These are phyloP conservation scores for Annulohypoxylon nitens DNA, from an alignment of 495 filamentous ascomycete genomes.

Conservation along the genomic window DNA sequence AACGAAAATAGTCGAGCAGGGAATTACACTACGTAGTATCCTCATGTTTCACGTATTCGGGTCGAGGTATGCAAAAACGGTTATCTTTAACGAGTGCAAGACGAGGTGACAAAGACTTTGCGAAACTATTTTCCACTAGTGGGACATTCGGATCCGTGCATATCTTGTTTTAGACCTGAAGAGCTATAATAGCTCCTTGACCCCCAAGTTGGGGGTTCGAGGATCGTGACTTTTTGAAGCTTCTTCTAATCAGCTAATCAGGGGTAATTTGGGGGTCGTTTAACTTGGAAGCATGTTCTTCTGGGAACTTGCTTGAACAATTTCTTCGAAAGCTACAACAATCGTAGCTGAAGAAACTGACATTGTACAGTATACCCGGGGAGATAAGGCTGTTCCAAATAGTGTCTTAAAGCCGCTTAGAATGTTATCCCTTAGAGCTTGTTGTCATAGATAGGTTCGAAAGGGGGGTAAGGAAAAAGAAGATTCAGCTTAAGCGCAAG, in stretches of 20 bases:
- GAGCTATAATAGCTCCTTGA: neutral
- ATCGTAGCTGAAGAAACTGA: neutral
- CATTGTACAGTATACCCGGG: neutral
- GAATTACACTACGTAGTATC: slow-evolving; percentile 25
- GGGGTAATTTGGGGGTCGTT: neutral
- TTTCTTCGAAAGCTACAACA: neutral
- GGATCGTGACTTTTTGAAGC: neutral
- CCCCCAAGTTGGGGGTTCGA: neutral
- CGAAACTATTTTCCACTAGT: slow-evolving; percentile 18
- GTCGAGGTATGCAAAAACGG: slow-evolving; percentile 26
- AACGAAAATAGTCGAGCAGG: slow-evolving; percentile 18
- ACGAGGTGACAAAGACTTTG: slow-evolving; percentile 17
- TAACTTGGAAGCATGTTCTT: neutral
- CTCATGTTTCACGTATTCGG: slow-evolving; percentile 41
- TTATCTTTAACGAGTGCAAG: slow-evolving; percentile 22
- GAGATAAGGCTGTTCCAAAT: neutral
- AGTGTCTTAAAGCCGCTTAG: neutral
- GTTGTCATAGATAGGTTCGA: neutral
- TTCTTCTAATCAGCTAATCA: slow-evolving; percentile 6
- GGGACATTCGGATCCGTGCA: slow-evolving; percentile 18
- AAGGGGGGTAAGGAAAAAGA: neutral
- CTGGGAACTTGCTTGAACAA: neutral
- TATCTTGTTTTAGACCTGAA: slow-evolving; percentile 10
- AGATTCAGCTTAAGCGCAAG: slow-evolving; percentile 11
- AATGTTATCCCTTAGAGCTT: neutral